Percentiles rank a stretch among this genome's conserved stretches.
These are phyloP conservation scores for Lojkania enalia DNA, from an alignment of 2,329 filamentous ascomycete genomes.

Conservation along the genomic window DNA sequence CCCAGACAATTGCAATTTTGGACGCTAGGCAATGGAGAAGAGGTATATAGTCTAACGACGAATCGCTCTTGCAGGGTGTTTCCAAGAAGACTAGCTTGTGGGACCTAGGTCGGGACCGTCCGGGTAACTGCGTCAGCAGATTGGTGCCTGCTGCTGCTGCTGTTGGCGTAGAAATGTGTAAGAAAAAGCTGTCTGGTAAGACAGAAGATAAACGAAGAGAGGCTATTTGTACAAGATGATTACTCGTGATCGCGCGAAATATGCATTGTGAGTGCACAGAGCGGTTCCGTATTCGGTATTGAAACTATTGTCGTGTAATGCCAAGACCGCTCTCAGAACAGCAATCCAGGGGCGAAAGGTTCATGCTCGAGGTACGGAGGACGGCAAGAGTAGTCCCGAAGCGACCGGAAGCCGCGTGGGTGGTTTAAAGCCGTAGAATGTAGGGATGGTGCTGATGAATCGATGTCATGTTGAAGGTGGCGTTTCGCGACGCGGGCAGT, in stretches of 20 bases:
- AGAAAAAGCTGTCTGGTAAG: background rate
- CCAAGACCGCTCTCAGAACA: background rate
- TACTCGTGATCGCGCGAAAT: background rate
- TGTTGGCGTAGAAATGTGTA: background rate
- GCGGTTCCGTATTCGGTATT: background rate
- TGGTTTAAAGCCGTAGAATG: too few relatives aligned
- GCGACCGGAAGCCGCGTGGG: too few relatives aligned
- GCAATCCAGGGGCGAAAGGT: background rate
- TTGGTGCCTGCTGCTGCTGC: background rate
- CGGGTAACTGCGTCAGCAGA: background rate
- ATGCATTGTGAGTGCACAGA: conserved; percentile 1
- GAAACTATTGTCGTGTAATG: background rate
- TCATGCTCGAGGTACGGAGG: too few relatives aligned
- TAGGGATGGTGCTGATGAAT: too few relatives aligned
- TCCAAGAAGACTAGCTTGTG: too few relatives aligned
- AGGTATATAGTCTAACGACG: too few relatives aligned
- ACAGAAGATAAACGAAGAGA: background rate
- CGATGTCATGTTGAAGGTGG: too few relatives aligned
- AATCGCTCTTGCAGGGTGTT: too few relatives aligned
- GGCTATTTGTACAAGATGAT: background rate
- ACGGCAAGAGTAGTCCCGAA: too few relatives aligned
- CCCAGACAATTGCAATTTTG: background rate
- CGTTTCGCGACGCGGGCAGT: too few relatives aligned
- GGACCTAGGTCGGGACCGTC: background rate
- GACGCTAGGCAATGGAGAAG: too few relatives aligned